Conservation (phyloP, 192 early-diverging fungal genomes). For the Backusella psychrophila region DNA sequence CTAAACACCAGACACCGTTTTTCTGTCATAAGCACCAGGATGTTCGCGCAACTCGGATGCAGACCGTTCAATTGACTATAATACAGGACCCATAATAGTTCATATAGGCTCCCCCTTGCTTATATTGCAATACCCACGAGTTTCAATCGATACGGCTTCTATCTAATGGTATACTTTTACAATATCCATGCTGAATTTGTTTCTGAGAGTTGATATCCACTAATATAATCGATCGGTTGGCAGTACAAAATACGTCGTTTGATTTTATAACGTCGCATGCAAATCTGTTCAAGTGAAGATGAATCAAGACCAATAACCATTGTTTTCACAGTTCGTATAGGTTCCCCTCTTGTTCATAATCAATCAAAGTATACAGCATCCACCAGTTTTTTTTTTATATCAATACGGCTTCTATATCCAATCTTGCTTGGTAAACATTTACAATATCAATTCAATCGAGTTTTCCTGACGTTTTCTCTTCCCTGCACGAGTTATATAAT, state of each 20-base stretch:
- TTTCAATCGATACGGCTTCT: slow-evolving; percentile 20
- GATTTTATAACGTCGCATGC: too few relatives aligned
- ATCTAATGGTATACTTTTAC: slow-evolving; percentile 48
- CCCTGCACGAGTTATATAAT: slow-evolving; percentile 48
- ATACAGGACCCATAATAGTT: slow-evolving; percentile 60
- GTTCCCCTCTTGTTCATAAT: too few relatives aligned
- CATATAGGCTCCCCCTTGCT: slow-evolving; percentile 50
- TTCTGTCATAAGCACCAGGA: slow-evolving; percentile 61
- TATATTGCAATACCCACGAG: slow-evolving; percentile 44
- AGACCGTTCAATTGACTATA: slow-evolving; percentile 60
- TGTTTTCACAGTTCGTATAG: too few relatives aligned
- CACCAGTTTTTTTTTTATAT: too few relatives aligned
- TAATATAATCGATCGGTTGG: too few relatives aligned
- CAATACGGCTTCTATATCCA: too few relatives aligned
- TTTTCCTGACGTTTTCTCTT: slow-evolving; percentile 54
- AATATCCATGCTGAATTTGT: too few relatives aligned
- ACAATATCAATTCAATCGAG: slow-evolving; percentile 57
- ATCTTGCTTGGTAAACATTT: slow-evolving; percentile 2
- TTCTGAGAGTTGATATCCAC: too few relatives aligned
- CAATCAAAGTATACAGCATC: too few relatives aligned
- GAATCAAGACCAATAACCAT: too few relatives aligned
- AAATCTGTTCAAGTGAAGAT: too few relatives aligned
- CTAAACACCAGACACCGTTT: slow-evolving; percentile 74
- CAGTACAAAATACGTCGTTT: too few relatives aligned
- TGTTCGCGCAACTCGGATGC: slow-evolving; percentile 62